These are phyloP conservation scores for Rhizopogon roseolus DNA, from an alignment of 768 basidiomycete species.

Conservation along the genomic window DNA sequence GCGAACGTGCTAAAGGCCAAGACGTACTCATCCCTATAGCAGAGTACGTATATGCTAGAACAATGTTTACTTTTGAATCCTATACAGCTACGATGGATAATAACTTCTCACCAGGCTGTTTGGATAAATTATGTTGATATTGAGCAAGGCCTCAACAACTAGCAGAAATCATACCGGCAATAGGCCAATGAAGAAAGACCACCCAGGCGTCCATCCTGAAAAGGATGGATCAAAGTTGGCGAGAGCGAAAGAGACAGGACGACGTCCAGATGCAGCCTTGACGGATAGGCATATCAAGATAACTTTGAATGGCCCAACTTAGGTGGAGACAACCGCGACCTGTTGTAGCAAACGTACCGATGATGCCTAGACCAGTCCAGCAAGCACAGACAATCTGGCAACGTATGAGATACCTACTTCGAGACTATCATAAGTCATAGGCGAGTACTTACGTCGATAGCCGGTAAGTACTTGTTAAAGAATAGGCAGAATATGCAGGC, in stretches of 20 bases:
- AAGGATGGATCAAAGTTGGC: slow-evolving; percentile 54
- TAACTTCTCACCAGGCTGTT: slow-evolving; percentile 22
- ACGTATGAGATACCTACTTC: slow-evolving; percentile 3
- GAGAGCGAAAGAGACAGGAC: slow-evolving; percentile 51
- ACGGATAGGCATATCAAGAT: slow-evolving; percentile 51
- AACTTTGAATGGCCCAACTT: slow-evolving; percentile 32
- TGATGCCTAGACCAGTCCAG: slow-evolving; percentile 58
- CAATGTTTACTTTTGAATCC: slow-evolving; percentile 11
- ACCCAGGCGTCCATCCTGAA: slow-evolving; percentile 66
- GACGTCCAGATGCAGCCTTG: slow-evolving; percentile 52
- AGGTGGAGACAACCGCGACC: background rate
- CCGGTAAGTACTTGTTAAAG: slow-evolving; percentile 45
- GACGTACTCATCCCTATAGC: slow-evolving; percentile 58
- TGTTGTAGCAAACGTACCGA: slow-evolving; percentile 29
- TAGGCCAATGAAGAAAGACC: slow-evolving; percentile 66
- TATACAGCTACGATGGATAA: background rate
- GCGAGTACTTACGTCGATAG: slow-evolving; percentile 38
- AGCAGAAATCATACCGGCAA: slow-evolving; percentile 36
- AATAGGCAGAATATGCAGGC: slow-evolving; percentile 51
- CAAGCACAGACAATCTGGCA: slow-evolving; percentile 49
- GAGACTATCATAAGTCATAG: background rate
- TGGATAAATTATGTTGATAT: background rate
- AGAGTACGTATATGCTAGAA: slow-evolving; percentile 47
- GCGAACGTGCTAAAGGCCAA: background rate
- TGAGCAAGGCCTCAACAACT: background rate